Conservation (phyloP, 352 stramenopile genomes). For the Elongisporangium anandrum region DNA sequence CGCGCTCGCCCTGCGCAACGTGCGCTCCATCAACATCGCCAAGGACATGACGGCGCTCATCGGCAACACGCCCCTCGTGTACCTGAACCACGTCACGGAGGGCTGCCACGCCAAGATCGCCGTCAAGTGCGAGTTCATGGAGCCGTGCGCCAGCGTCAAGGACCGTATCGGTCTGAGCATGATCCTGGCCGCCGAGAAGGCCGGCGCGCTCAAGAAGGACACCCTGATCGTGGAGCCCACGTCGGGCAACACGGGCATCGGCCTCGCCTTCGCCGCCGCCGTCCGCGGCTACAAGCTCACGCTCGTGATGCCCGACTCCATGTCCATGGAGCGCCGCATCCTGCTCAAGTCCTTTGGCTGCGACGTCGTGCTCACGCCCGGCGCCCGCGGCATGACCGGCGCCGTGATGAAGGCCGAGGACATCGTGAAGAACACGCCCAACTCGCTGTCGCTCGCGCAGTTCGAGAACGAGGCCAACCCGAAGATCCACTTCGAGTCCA, state of each 20-base stretch:
- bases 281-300: conserved; percentile 91
- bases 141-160: conserved; percentile 85
- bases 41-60: conserved; percentile 94
- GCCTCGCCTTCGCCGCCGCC: conserved; percentile 89
- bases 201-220: conserved; percentile 63
- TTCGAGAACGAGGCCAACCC: conserved; percentile 98
- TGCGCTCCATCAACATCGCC: conserved; percentile 80
- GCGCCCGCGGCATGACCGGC: conserved; percentile 75
- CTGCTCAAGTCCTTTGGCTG: conserved; percentile 92
- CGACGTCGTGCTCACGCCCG: conserved; percentile 91
- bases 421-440: conserved; percentile 70
- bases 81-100: conserved; percentile 84
- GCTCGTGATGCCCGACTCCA: conserved; percentile 94
- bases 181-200: conserved; percentile 75
- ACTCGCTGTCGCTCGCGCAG: conserved; percentile 87
- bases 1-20: conserved; percentile 19
- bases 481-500: conserved; percentile 90
- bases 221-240: conserved; percentile 92
- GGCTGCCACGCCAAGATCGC: conserved; percentile 79
- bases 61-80: conserved; percentile 93
- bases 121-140: conserved; percentile 90
- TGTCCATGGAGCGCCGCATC: conserved; percentile 95
- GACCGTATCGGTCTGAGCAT: conserved; percentile 86
- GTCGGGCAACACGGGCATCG: conserved; percentile 94
- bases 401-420: conserved; percentile 75